Evolutionary conservation across 2,329 filamentous ascomycete species (phyloP).

Genomic region (Parastagonospora nodorum): DNA sequence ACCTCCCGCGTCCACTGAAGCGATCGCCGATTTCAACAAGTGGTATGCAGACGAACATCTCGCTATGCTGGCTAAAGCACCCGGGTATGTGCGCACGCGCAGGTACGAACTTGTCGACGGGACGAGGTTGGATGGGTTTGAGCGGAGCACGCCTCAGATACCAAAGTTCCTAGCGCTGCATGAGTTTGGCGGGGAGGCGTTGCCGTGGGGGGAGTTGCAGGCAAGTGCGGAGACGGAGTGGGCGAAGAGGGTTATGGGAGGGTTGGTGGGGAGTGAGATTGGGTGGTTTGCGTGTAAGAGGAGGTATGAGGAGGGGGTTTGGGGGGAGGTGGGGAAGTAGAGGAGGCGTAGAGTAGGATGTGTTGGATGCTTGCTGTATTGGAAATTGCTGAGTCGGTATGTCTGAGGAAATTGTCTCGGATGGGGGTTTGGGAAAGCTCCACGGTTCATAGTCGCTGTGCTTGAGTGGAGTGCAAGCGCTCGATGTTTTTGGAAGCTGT

Average conservation of each 20-base stretch:
- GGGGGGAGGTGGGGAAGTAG: slow-evolving; percentile 9
- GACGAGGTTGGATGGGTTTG: slow-evolving; percentile 25
- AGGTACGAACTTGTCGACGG: slow-evolving; percentile 21
- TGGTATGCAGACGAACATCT: slow-evolving; percentile 33
- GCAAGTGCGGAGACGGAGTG: slow-evolving; percentile 23
- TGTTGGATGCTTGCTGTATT: too few relatives aligned
- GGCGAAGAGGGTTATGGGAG: slow-evolving; percentile 26
- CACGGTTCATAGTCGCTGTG: neutral
- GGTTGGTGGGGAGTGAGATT: slow-evolving; percentile 15
- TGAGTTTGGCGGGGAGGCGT: slow-evolving; percentile 28
- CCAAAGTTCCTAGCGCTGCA: slow-evolving; percentile 26
- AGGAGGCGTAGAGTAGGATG: neutral
- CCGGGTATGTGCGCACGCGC: slow-evolving; percentile 27
- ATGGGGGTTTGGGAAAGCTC: too few relatives aligned
- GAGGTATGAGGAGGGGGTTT: slow-evolving; percentile 17
- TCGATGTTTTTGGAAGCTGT: neutral
- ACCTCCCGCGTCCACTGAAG: slow-evolving; percentile 1
- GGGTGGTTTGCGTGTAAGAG: slow-evolving; percentile 25
- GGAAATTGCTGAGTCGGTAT: too few relatives aligned
- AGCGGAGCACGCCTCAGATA: slow-evolving; percentile 10
- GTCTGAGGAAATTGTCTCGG: too few relatives aligned
- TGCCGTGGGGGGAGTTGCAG: slow-evolving; percentile 23
- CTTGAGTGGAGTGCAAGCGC: neutral
- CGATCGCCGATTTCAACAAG: slow-evolving; percentile 17
- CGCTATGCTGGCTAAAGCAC: slow-evolving; percentile 5